A percentile compares a stretch with the other conserved stretches of the same genome.
Conservation (phyloP, 2,329 filamentous ascomycete genomes). For the Xylariaceae sp. region DNA sequence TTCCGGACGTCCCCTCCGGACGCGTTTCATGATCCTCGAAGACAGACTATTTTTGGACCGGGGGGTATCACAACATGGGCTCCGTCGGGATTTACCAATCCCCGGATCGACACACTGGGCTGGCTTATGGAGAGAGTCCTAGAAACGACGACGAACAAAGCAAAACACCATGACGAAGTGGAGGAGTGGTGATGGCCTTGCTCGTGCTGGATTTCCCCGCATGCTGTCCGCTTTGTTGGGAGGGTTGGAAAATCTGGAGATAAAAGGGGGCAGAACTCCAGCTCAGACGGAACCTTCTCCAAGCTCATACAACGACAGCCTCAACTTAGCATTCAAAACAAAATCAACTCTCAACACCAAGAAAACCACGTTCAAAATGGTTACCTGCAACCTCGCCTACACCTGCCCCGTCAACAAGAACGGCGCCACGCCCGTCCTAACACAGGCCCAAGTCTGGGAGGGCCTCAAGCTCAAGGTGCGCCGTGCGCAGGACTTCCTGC, state of each 20-base stretch:
- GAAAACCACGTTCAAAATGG: slow-evolving; percentile 28
- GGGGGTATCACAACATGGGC: slow-evolving; percentile 4
- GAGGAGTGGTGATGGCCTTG: slow-evolving; percentile 2
- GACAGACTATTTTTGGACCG: slow-evolving; percentile 10
- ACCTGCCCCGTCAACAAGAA: slow-evolving; percentile 35
- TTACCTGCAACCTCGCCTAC: slow-evolving; percentile 33
- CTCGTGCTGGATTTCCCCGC: slow-evolving; percentile 12
- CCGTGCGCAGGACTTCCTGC: slow-evolving; percentile 35
- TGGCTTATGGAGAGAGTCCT: background rate
- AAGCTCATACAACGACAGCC: background rate
- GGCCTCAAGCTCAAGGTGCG: slow-evolving; percentile 36
- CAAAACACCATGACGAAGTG: background rate
- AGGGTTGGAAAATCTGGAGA: background rate
- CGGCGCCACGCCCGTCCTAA: slow-evolving; percentile 29
- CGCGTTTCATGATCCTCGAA: slow-evolving; percentile 3
- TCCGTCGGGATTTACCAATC: slow-evolving; percentile 7
- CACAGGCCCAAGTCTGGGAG: slow-evolving; percentile 33
- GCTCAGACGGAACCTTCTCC: background rate
- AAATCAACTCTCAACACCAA: background rate
- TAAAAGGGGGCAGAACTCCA: slow-evolving; percentile 5
- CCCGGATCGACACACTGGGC: background rate
- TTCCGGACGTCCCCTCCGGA: slow-evolving; percentile 17
- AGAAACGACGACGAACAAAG: background rate
- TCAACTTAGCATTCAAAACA: background rate
- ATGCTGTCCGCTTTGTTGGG: slow-evolving; percentile 4